Evolutionary conservation across 768 basidiomycete species (phyloP).

Genomic region (Macrolepiota fuliginosa): DNA sequence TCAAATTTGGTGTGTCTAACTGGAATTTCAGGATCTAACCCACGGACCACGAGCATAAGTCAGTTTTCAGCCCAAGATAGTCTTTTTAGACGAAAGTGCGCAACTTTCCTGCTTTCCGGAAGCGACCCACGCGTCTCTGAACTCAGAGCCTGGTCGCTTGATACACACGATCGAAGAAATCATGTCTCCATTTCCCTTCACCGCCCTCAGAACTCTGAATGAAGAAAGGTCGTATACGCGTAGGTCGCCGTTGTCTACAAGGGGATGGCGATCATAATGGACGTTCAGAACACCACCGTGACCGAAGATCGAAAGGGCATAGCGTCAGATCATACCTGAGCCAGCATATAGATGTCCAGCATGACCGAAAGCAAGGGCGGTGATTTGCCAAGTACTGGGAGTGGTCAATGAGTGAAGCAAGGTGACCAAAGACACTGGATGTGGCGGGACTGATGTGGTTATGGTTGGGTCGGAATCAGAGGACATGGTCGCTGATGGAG

Average conservation of each 20-base stretch:
- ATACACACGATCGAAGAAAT: constrained; percentile 61
- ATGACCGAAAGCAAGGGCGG: constrained; percentile 50
- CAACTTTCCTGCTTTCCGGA: constrained; percentile 53
- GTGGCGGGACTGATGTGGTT: constrained; percentile 1
- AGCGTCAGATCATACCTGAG: constrained; percentile 44
- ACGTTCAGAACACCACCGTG: background rate
- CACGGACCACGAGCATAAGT: background rate
- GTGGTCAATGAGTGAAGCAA: constrained; percentile 9
- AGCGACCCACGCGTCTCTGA: constrained; percentile 62
- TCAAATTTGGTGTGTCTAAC: constrained; percentile 47
- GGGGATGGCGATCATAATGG: background rate
- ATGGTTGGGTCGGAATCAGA: background rate
- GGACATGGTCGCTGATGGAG: background rate
- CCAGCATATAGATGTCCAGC: constrained; percentile 54
- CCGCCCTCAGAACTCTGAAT: constrained; percentile 59
- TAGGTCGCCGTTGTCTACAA: constrained; percentile 64
- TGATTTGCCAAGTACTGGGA: constrained; percentile 27
- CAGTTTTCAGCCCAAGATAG: too few species aligned
- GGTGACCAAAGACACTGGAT: constrained; percentile 3
- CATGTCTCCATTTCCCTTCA: constrained; percentile 54
- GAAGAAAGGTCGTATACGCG: constrained; percentile 63
- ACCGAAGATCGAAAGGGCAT: background rate
- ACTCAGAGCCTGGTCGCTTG: constrained; percentile 34
- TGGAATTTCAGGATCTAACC: constrained; percentile 41
- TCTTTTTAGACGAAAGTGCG: background rate